A percentile compares a stretch with the other conserved stretches of the same genome.
Evolutionary conservation across 2,329 filamentous ascomycete species (phyloP).

Genomic region (Colletotrichum orchidophilum): DNA sequence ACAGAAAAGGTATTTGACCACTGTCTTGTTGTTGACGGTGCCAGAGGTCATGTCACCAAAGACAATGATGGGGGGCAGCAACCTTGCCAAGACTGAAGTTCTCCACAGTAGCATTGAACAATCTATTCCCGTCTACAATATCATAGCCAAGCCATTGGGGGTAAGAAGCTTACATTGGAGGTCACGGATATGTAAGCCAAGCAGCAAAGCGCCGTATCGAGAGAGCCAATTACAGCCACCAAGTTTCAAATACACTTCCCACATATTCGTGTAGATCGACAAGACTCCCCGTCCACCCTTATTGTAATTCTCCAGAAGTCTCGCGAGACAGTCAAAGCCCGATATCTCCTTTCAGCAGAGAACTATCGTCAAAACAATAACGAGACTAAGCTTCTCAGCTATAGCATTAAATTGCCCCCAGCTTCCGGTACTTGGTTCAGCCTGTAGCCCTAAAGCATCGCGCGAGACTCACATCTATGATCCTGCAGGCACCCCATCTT

Average conservation of each 20-base stretch:
- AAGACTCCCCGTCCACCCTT: neutral
- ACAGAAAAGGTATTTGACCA: slow-evolving; percentile 59
- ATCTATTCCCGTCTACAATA: neutral
- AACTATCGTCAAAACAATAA: neutral
- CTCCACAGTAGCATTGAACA: slow-evolving; percentile 49
- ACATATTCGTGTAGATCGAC: neutral
- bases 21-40: slow-evolving; percentile 48
- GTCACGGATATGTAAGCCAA: neutral
- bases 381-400: neutral
- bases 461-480: neutral
- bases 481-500: neutral
- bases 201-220: neutral
- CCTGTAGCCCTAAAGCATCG: neutral
- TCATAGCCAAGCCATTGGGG: neutral
- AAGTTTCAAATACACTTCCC: neutral
- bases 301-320: neutral
- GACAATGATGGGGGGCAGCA: slow-evolving; percentile 57
- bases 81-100: slow-evolving; percentile 61
- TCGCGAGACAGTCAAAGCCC: neutral
- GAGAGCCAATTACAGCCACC: neutral
- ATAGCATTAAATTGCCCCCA: neutral
- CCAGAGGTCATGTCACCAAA: slow-evolving; percentile 54
- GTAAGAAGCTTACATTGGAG: neutral
- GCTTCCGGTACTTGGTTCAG: neutral
- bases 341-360: neutral